Evolutionary conservation across 805 yeast genomes (phyloP).

Genomic region (Blastobotrys muscicola): DNA sequence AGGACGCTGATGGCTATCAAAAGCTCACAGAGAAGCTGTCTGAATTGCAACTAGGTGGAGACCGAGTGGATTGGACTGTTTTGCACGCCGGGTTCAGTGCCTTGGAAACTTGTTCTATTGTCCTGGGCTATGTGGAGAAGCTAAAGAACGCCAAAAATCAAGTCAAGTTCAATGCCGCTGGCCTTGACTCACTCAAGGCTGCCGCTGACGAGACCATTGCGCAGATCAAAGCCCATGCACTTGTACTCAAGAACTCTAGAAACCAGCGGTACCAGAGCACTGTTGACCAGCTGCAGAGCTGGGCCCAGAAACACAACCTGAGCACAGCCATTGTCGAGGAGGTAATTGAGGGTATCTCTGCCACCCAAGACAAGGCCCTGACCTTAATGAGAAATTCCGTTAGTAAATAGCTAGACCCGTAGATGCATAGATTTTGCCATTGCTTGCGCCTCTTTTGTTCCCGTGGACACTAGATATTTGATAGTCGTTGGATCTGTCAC

Average conservation of each 20-base stretch:
- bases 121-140: slow-evolving; percentile 8
- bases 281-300: slow-evolving; percentile 9
- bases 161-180: slow-evolving; percentile 8
- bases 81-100: slow-evolving; percentile 21
- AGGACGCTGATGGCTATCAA: slow-evolving; percentile 1
- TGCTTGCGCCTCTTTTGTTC: slow-evolving; percentile 26
- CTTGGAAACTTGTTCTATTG: slow-evolving; percentile 20
- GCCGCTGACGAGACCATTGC: background rate
- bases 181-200: slow-evolving; percentile 2
- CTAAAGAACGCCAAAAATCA: slow-evolving; percentile 10
- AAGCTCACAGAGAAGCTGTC: slow-evolving; percentile 2
- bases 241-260: slow-evolving; percentile 10
- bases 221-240: slow-evolving; percentile 9
- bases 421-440: slow-evolving; percentile 17
- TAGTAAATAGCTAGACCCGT: background rate
- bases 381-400: slow-evolving; percentile 3
- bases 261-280: slow-evolving; percentile 1
- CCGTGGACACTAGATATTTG: slow-evolving; percentile 25
- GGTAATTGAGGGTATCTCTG: slow-evolving; percentile 13
- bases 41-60: background rate
- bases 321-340: slow-evolving; percentile 10
- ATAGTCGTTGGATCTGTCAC: slow-evolving; percentile 23
- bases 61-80: slow-evolving; percentile 17
- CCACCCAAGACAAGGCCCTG: slow-evolving; percentile 10
- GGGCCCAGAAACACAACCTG: slow-evolving; percentile 13